phyloP scores from a whole-genome alignment of 192 early-diverging fungal genomes.

The Chytriomyces sp. region DNA sequence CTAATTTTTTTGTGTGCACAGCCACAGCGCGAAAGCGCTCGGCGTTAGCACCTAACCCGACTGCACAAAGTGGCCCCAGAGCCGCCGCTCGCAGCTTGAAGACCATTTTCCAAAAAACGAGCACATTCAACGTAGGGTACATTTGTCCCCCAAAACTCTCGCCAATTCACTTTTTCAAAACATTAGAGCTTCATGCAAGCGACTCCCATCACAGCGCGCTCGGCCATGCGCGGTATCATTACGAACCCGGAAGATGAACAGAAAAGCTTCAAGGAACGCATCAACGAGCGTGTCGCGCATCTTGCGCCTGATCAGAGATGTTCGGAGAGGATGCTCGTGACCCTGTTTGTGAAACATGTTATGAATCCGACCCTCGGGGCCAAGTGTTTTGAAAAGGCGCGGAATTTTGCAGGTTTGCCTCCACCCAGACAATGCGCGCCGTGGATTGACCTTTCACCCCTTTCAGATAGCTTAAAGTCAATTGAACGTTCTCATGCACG shows the following conservation, averaged over 20 bases:
- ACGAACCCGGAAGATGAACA: not conserved
- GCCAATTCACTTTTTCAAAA: not conserved
- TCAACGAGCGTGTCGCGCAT: not conserved
- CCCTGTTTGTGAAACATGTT: not conserved
- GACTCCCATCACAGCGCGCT: conserved; percentile 5
- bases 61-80: not conserved
- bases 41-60: not conserved
- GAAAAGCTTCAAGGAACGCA: not conserved
- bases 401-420: not conserved
- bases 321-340: not conserved
- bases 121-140: not conserved
- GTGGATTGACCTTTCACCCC: not conserved
- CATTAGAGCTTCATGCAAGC: not conserved
- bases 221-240: not conserved
- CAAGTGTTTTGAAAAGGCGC: not conserved
- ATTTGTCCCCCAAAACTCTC: too few species aligned
- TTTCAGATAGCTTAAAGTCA: not conserved
- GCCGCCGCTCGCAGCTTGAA: not conserved
- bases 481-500: not conserved
- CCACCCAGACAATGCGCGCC: not conserved
- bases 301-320: not conserved
- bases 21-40: conserved; percentile 1
- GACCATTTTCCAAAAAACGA: not conserved
- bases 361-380: not conserved
- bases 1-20: conserved; percentile 8